phyloP scores from a whole-genome alignment of 2,329 filamentous ascomycete genomes.

The Paecilomyces formosus region DNA sequence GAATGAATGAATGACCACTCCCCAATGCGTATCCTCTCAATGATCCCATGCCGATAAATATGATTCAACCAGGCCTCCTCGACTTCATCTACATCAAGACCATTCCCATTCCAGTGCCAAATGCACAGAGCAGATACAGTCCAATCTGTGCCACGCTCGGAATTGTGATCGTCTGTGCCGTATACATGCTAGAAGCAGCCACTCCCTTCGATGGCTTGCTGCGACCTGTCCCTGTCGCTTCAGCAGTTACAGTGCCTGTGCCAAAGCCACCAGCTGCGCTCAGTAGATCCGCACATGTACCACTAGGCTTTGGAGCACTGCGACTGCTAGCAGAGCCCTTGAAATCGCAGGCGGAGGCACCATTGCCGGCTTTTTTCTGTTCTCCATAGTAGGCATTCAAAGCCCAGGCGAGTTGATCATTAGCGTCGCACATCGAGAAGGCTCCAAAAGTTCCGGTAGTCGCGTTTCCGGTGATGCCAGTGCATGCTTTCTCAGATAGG shows the following conservation, averaged over 20 bases:
- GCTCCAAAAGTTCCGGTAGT: slow-evolving; percentile 37
- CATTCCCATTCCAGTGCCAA: neutral
- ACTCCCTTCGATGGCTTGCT: slow-evolving; percentile 8
- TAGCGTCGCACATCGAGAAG: slow-evolving; percentile 38
- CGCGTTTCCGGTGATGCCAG: slow-evolving; percentile 30
- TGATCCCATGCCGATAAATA: neutral
- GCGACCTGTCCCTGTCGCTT: slow-evolving; percentile 14
- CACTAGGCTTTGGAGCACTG: slow-evolving; percentile 24
- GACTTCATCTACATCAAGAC: neutral
- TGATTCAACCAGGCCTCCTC: neutral
- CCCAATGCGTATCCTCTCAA: neutral
- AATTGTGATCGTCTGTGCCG: neutral
- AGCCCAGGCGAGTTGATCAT: slow-evolving; percentile 36
- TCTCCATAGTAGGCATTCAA: slow-evolving; percentile 38
- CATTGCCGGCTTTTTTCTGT: slow-evolving; percentile 22
- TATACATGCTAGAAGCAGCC: neutral
- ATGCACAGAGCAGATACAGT: neutral
- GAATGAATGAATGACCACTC: neutral
- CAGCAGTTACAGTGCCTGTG: slow-evolving; percentile 34
- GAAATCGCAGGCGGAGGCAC: slow-evolving; percentile 35
- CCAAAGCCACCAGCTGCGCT: slow-evolving; percentile 32
- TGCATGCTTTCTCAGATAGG: slow-evolving; percentile 26
- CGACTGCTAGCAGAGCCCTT: slow-evolving; percentile 32
- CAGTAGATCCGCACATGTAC: slow-evolving; percentile 30
- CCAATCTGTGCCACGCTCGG: neutral